These are phyloP conservation scores for Zymoseptoria passerinii DNA, from an alignment of 2,329 filamentous ascomycete species.

Conservation along the genomic window DNA sequence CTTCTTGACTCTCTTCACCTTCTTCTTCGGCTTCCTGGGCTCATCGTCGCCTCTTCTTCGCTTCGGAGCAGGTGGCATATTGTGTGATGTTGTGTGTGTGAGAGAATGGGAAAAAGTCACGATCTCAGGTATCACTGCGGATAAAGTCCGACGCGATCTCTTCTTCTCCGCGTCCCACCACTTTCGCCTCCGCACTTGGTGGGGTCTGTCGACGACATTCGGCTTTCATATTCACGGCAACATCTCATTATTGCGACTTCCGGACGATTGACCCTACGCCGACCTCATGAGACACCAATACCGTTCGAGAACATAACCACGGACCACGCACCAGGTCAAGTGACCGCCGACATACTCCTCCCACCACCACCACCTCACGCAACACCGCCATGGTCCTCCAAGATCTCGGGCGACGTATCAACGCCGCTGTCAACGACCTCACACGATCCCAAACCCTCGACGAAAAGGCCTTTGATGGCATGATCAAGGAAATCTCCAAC, in stretches of 20 bases:
- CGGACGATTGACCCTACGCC: background rate
- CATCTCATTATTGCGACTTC: background rate
- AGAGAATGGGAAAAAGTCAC: background rate
- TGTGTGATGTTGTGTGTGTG: slow-evolving; percentile 3
- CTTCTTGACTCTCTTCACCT: slow-evolving; percentile 52
- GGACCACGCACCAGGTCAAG: background rate
- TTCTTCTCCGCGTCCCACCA: background rate
- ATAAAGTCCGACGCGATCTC: background rate
- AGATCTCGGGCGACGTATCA: slow-evolving; percentile 97
- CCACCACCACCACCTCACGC: background rate
- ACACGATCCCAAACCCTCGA: slow-evolving; percentile 88
- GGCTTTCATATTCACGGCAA: background rate
- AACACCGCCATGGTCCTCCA: slow-evolving; percentile 77
- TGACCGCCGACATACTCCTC: background rate
- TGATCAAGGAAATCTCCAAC: slow-evolving; percentile 97
- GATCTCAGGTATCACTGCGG: background rate
- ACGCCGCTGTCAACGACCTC: slow-evolving; percentile 87
- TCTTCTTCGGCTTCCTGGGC: slow-evolving; percentile 46
- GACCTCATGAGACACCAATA: background rate
- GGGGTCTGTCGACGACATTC: background rate
- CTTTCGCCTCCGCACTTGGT: background rate
- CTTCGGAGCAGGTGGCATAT: slow-evolving; percentile 19
- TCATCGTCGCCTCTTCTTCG: slow-evolving; percentile 45
- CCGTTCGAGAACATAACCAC: background rate
- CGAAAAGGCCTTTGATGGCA: slow-evolving; percentile 96